These are phyloP conservation scores for Chlorella ohadii DNA, from an alignment of 139 green algal species.

Conservation along the genomic window DNA sequence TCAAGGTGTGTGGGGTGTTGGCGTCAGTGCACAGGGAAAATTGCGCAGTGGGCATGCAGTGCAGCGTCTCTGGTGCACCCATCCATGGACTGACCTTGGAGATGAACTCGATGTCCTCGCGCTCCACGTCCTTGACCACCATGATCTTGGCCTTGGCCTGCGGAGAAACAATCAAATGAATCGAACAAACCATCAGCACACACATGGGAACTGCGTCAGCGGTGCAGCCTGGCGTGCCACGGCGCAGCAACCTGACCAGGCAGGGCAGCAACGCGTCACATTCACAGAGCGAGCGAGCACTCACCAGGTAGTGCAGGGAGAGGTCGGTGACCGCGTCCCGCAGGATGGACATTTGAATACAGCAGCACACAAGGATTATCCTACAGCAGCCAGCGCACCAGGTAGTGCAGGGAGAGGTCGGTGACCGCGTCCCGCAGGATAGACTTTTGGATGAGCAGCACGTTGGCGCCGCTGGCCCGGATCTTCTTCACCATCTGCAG, in stretches of 20 bases:
- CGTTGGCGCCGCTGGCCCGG: slow-evolving; percentile 94
- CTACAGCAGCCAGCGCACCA: slow-evolving; percentile 57
- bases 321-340: slow-evolving; percentile 97
- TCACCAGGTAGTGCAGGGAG: slow-evolving; percentile 95
- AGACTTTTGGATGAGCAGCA: slow-evolving; percentile 99
- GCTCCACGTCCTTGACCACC: slow-evolving; percentile 97
- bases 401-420: slow-evolving; percentile 98
- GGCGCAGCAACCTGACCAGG: too few species aligned
- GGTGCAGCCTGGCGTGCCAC: too few species aligned
- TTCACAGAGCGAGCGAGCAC: not conserved
- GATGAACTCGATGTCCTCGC: slow-evolving; percentile 99
- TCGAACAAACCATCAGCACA: too few species aligned
- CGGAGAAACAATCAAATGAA: not conserved
- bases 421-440: slow-evolving; percentile 97
- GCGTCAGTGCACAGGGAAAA: too few species aligned
- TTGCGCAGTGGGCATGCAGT: too few species aligned
- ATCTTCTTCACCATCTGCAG: slow-evolving; percentile 99
- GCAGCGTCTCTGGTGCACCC: too few species aligned
- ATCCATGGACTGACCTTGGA: too few species aligned
- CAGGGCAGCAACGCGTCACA: too few species aligned
- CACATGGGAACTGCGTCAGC: too few species aligned
- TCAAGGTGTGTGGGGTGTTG: too few species aligned
- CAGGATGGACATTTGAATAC: slow-evolving; percentile 73
- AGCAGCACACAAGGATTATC: not conserved
- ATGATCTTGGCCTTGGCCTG: slow-evolving; percentile 99